Conservation (phyloP, 306 rosid genomes). For the Dalbergia cochinchinensis region DNA sequence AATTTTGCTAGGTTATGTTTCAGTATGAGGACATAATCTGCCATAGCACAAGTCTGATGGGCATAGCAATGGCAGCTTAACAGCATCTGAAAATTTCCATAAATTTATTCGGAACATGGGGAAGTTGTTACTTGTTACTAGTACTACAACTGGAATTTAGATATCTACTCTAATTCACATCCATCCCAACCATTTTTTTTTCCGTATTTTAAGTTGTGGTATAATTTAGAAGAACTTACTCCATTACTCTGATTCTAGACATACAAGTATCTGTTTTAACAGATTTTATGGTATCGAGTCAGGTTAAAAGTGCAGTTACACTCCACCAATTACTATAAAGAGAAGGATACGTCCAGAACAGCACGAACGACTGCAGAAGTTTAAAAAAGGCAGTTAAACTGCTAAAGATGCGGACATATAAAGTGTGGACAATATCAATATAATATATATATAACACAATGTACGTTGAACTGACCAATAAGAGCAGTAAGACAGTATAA, state of each 20-base stretch:
- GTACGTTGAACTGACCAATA: neutral
- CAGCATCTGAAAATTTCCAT: slow-evolving; percentile 10
- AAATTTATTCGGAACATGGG: neutral
- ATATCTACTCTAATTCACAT: slow-evolving; percentile 18
- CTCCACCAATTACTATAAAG: slow-evolving; percentile 34
- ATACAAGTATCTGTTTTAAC: neutral
- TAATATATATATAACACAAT: neutral
- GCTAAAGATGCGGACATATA: neutral
- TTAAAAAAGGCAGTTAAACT: slow-evolving; percentile 42
- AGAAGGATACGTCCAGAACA: slow-evolving; percentile 98
- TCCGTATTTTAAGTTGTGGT: slow-evolving; percentile 16
- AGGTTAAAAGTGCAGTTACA: slow-evolving; percentile 26
- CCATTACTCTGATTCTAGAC: neutral
- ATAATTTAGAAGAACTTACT: slow-evolving; percentile 26
- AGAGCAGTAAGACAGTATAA: neutral
- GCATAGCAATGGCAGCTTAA: slow-evolving; percentile 22
- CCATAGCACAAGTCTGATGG: slow-evolving; percentile 23
- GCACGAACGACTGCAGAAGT: slow-evolving; percentile 92
- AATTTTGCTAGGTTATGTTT: slow-evolving; percentile 20
- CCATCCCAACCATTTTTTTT: neutral
- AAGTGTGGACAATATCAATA: neutral
- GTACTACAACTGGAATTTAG: slow-evolving; percentile 18
- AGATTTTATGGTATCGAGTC: slow-evolving; percentile 29
- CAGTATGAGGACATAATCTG: neutral
- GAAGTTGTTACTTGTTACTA: neutral